Percentiles rank a stretch among this genome's conserved stretches.
These are phyloP conservation scores for Pilasporangium apinafurcum DNA, from an alignment of 352 stramenopile genomes.

Conservation along the genomic window DNA sequence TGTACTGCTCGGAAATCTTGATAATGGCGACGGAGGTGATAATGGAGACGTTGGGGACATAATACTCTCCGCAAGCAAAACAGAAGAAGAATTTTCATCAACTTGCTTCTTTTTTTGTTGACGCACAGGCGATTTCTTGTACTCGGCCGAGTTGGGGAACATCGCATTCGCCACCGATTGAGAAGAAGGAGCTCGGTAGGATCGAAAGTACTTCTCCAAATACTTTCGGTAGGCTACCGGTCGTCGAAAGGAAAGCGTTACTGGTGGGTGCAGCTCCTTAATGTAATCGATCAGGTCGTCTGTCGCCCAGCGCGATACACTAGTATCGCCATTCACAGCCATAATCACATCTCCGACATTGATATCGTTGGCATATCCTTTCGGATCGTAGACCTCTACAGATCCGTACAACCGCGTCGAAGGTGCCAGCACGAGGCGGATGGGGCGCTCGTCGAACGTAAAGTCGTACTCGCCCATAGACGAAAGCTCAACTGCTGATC, in stretches of 20 bases:
- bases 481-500: conserved; percentile 20
- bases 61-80: no score
- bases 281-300: conserved; percentile 64
- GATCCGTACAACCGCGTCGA: conserved; percentile 71
- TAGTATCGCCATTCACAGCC: conserved; percentile 48
- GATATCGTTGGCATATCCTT: conserved; percentile 25
- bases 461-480: conserved; percentile 51
- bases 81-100: no score
- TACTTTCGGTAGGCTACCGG: conserved; percentile 52
- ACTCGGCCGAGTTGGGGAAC: conserved; percentile 62
- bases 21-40: background rate
- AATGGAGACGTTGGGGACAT: no score
- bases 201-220: conserved; percentile 34
- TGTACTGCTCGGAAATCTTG: background rate
- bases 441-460: conserved; percentile 43
- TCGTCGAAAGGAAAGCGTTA: conserved; percentile 45
- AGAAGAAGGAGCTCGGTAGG: conserved; percentile 28
- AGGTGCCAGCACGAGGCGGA: conserved; percentile 45
- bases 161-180: conserved; percentile 48
- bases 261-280: conserved; percentile 24
- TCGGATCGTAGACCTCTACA: conserved; percentile 68
- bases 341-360: conserved; percentile 67
- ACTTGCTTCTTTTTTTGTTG: no score
- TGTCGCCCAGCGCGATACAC: conserved; percentile 30
- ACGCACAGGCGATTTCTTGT: conserved; percentile 34